phyloP scores from a whole-genome alignment of 2,329 filamentous ascomycete species.

The Fusarium annulatum region DNA sequence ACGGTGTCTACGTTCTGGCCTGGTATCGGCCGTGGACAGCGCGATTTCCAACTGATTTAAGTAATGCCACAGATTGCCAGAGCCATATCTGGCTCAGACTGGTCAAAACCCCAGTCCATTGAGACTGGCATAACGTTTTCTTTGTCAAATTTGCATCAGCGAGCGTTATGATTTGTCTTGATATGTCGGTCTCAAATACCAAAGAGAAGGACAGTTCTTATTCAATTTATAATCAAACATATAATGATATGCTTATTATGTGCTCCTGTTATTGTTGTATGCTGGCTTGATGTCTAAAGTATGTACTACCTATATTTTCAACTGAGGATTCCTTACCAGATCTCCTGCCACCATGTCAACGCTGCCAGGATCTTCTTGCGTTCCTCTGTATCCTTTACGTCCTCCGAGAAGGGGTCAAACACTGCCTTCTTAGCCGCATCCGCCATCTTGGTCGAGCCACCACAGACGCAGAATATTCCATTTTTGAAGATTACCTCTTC shows the following conservation, averaged over 20 bases:
- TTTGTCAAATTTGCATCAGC: slow-evolving; percentile 18
- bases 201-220: background rate
- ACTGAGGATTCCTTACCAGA: slow-evolving; percentile 58
- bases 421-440: slow-evolving; percentile 64
- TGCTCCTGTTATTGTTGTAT: background rate
- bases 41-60: background rate
- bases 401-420: slow-evolving; percentile 59
- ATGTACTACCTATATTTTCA: background rate
- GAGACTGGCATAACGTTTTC: background rate
- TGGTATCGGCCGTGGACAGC: background rate
- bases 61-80: background rate
- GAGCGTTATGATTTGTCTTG: slow-evolving; percentile 23
- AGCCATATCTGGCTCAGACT: background rate
- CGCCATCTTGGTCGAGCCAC: slow-evolving; percentile 69
- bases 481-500: slow-evolving; percentile 50
- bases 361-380: slow-evolving; percentile 53
- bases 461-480: slow-evolving; percentile 65
- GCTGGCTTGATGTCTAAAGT: background rate
- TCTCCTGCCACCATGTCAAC: slow-evolving; percentile 67
- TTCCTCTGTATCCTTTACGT: slow-evolving; percentile 49
- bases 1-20: no score
- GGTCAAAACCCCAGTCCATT: background rate
- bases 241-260: background rate
- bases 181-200: background rate
- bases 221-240: background rate